Evolutionary conservation across 257 asterid genomes (phyloP).

Genomic region (Scutellaria galericulata): DNA sequence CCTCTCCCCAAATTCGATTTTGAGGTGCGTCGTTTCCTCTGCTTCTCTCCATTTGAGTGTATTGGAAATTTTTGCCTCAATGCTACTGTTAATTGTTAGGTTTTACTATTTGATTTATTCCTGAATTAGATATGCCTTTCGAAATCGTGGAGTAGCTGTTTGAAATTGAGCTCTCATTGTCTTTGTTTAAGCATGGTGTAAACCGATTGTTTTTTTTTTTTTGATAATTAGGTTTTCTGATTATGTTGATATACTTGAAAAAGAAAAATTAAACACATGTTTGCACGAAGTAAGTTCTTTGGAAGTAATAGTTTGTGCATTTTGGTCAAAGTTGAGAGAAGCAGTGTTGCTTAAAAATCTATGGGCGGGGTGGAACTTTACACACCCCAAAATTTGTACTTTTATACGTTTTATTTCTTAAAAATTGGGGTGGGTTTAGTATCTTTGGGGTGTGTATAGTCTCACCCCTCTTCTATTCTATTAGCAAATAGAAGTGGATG

Average conservation of each 20-base stretch:
- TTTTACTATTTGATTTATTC: conserved; percentile 6
- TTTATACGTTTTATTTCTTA: too few species aligned
- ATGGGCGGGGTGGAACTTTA: neutral
- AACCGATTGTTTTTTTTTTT: conserved; percentile 14
- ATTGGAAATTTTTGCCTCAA: neutral
- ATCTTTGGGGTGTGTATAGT: too few species aligned
- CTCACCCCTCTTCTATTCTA: too few species aligned
- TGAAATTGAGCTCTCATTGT: neutral
- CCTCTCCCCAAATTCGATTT: conserved; percentile 69
- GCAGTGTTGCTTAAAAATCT: neutral
- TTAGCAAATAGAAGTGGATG: neutral
- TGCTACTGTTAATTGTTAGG: neutral
- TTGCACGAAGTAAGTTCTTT: neutral
- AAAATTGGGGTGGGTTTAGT: too few species aligned
- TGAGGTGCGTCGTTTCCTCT: conserved; percentile 49
- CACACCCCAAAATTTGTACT: too few species aligned
- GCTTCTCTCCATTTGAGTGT: conserved; percentile 13
- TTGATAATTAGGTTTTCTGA: neutral
- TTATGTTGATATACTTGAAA: conserved; percentile 4
- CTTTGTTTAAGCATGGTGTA: conserved; percentile 7
- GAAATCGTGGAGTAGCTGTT: conserved; percentile 2
- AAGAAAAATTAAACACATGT: neutral
- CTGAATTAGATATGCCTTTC: neutral
- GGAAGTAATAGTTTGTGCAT: neutral
- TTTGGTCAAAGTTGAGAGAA: conserved; percentile 20